Conservation (phyloP, 352 stramenopile genomes). For the Pythium volutum region DNA sequence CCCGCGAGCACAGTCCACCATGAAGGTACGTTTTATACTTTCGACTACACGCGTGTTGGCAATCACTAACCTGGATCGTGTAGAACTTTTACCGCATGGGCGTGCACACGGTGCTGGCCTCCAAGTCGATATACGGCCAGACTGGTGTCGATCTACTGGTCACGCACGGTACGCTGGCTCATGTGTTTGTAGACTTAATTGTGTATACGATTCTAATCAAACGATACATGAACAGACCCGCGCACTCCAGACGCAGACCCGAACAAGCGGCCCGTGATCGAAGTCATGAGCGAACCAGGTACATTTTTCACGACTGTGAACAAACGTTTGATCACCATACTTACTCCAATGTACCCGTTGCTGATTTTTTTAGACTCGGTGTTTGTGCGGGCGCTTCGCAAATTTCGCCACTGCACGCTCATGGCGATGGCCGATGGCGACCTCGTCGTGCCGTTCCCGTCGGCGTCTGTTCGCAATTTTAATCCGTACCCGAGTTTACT, state of each 20-base stretch:
- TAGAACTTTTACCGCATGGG: slow-evolving; percentile 70
- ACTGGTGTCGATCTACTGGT: slow-evolving; percentile 75
- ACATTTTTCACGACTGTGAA: not conserved
- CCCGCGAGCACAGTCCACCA: slow-evolving; percentile 50
- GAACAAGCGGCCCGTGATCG: slow-evolving; percentile 38
- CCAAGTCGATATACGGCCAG: slow-evolving; percentile 62
- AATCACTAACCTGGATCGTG: not conserved
- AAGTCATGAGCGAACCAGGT: slow-evolving; percentile 62
- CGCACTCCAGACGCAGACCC: slow-evolving; percentile 5
- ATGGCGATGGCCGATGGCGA: slow-evolving; percentile 78
- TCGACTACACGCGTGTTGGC: not conserved
- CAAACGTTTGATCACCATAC: not conserved
- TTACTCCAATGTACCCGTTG: not conserved
- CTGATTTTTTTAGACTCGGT: slow-evolving; percentile 48
- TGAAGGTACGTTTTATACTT: slow-evolving; percentile 50
- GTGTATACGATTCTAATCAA: no score
- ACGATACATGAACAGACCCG: slow-evolving; percentile 7
- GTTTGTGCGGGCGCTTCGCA: slow-evolving; percentile 51
- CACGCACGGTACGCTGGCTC: slow-evolving; percentile 10
- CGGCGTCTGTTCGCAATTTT: slow-evolving; percentile 66
- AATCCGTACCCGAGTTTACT: slow-evolving; percentile 59
- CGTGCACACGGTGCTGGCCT: slow-evolving; percentile 66
- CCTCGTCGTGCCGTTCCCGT: slow-evolving; percentile 67
- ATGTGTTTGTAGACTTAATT: not conserved
- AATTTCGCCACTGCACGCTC: slow-evolving; percentile 58